phyloP scores from a whole-genome alignment of 73 alveolate genomes.

The Stentor coeruleus region DNA sequence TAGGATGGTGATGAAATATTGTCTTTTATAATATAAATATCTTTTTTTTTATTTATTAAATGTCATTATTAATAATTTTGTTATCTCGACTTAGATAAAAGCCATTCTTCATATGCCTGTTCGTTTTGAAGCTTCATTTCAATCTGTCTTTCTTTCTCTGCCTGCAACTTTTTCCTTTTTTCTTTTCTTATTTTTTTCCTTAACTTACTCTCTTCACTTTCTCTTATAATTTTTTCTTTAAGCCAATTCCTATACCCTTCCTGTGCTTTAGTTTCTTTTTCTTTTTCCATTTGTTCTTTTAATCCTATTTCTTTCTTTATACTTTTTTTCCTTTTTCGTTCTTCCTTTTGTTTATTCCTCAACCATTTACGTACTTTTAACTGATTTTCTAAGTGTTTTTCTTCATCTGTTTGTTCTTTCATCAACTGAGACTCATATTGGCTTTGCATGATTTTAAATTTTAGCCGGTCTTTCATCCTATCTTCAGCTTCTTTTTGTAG shows the following conservation, averaged over 20 bases:
- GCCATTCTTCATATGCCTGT: constrained; percentile 16
- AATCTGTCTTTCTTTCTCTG: not conserved
- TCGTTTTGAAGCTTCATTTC: not conserved
- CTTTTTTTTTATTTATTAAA: too few relatives aligned
- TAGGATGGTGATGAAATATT: too few relatives aligned
- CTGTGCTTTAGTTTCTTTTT: not conserved
- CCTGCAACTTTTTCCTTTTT: not conserved
- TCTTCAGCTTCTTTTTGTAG: not conserved
- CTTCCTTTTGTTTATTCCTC: constrained; percentile 10
- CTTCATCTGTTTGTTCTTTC: not conserved
- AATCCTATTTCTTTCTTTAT: not conserved
- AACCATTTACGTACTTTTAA: not conserved
- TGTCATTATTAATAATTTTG: too few relatives aligned
- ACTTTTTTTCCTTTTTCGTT: not conserved
- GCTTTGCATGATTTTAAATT: not conserved
- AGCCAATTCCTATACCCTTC: constrained; percentile 8
- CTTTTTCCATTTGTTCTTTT: not conserved
- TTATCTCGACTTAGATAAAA: too few relatives aligned
- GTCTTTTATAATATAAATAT: too few relatives aligned
- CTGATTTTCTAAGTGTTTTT: not conserved
- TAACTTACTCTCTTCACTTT: not conserved
- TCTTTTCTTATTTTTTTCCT: not conserved
- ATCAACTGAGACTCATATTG: not conserved
- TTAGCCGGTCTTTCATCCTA: not conserved
- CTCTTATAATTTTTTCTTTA: not conserved